Conservation (phyloP, 225 moss, liverwort and hornwort genomes). For the Polytrichum commune region DNA sequence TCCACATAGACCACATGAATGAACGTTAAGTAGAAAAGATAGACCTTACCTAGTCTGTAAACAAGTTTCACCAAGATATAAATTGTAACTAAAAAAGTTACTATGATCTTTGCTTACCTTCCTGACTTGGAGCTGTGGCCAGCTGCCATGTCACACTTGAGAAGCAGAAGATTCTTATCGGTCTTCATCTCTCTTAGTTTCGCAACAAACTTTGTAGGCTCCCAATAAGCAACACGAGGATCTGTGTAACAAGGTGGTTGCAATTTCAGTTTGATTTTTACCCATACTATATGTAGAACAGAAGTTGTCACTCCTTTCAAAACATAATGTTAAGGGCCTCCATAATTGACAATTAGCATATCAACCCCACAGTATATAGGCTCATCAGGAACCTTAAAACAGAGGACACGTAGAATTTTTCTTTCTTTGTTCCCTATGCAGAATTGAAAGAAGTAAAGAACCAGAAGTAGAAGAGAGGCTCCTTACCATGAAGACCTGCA, state of each 20-base stretch:
- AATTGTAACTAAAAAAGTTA: neutral
- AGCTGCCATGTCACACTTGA: conserved; percentile 95
- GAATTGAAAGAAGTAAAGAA: neutral
- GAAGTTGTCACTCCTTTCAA: no score
- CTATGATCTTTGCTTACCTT: conserved; percentile 37
- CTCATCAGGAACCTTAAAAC: no score
- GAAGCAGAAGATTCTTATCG: conserved; percentile 71
- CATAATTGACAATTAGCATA: no score
- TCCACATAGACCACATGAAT: neutral
- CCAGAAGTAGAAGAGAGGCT: neutral
- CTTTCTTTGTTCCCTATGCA: neutral
- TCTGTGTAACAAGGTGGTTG: conserved; percentile 31
- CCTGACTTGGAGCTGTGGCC: conserved; percentile 96
- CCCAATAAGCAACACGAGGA: conserved; percentile 94
- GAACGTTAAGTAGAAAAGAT: neutral
- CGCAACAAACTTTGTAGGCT: conserved; percentile 92
- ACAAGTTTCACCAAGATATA: no score
- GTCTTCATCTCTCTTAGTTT: conserved; percentile 77
- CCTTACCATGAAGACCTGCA: conserved; percentile 87
- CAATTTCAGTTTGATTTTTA: no score
- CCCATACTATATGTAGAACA: no score
- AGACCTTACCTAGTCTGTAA: neutral
- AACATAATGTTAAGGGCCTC: no score
- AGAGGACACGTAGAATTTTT: neutral
- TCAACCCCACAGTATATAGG: no score